Conservation (phyloP, 1,284 basidiomycete genomes). For the Sutorius eximius region DNA sequence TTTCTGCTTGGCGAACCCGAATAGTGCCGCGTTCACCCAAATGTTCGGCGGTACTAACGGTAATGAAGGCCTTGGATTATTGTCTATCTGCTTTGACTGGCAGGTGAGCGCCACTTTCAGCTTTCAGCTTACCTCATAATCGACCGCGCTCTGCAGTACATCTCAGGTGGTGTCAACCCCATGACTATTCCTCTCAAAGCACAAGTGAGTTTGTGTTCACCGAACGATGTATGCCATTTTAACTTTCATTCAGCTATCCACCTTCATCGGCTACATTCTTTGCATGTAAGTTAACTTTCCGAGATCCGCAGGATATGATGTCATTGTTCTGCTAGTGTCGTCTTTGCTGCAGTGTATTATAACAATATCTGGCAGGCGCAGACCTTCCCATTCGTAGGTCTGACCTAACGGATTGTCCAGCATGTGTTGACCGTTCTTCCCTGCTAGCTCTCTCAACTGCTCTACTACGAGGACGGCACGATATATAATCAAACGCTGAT, state of each 20-base stretch:
- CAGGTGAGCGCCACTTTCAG: constrained; percentile 22
- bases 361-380: constrained; percentile 50
- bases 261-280: constrained; percentile 45
- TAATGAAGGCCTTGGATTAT: constrained; percentile 54
- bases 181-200: constrained; percentile 48
- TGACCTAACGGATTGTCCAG: not conserved
- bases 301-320: not conserved
- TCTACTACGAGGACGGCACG: constrained; percentile 51
- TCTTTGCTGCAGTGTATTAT: constrained; percentile 45
- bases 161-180: constrained; percentile 45
- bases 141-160: constrained; percentile 37
- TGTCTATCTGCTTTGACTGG: constrained; percentile 61
- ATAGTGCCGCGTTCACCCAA: constrained; percentile 48
- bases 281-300: constrained; percentile 40
- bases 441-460: constrained; percentile 42
- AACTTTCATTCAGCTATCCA: constrained; percentile 35
- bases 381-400: constrained; percentile 47
- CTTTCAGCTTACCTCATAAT: not conserved
- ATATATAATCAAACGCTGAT: constrained; percentile 48
- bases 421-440: not conserved
- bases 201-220: constrained; percentile 31
- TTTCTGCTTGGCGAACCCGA: constrained; percentile 59
- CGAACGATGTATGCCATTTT: not conserved
- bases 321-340: constrained; percentile 33
- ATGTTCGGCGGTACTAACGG: constrained; percentile 62